Percentiles rank a stretch among this genome's conserved stretches.
Conservation (phyloP, 139 green algal species). For the Astrephomene gubernaculifera region DNA sequence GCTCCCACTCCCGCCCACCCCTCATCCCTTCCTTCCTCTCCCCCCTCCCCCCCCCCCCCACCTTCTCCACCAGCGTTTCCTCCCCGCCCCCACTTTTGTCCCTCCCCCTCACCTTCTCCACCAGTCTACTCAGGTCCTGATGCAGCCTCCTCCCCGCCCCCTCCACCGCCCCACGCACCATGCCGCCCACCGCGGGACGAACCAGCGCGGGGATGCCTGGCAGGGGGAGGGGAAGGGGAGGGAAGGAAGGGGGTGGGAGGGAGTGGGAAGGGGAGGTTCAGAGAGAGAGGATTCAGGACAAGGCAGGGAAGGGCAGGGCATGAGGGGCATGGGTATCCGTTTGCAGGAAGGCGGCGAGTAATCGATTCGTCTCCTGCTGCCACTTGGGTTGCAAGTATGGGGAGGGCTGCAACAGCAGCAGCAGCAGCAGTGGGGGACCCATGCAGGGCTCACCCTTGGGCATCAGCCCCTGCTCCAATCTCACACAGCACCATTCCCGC, state of each 20-base stretch:
- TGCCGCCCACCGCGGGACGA: slow-evolving; percentile 7
- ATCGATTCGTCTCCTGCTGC: too few relatives aligned
- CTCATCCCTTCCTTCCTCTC: too few relatives aligned
- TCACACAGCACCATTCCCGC: neutral
- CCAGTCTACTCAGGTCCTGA: neutral
- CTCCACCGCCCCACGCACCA: slow-evolving; percentile 33
- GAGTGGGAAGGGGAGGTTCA: neutral
- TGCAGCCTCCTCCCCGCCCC: neutral
- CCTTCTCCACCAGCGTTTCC: too few relatives aligned
- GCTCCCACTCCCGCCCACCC: too few relatives aligned
- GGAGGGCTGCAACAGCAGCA: too few relatives aligned
- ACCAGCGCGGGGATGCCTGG: slow-evolving; percentile 27
- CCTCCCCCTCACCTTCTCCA: neutral
- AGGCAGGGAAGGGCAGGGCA: too few relatives aligned
- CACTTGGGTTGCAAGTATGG: too few relatives aligned
- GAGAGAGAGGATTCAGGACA: too few relatives aligned
- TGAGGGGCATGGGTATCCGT: too few relatives aligned
- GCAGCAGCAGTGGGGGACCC: neutral
- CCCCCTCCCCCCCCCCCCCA: too few relatives aligned
- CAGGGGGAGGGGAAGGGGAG: neutral
- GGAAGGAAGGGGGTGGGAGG: neutral
- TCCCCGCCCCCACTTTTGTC: neutral
- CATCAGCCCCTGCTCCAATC: slow-evolving; percentile 5
- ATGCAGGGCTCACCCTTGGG: neutral
- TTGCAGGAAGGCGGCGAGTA: too few relatives aligned